Percentiles rank a stretch among this genome's conserved stretches.
Evolutionary conservation across 768 basidiomycete genomes (phyloP).

Genomic region (Panellus pusillus): DNA sequence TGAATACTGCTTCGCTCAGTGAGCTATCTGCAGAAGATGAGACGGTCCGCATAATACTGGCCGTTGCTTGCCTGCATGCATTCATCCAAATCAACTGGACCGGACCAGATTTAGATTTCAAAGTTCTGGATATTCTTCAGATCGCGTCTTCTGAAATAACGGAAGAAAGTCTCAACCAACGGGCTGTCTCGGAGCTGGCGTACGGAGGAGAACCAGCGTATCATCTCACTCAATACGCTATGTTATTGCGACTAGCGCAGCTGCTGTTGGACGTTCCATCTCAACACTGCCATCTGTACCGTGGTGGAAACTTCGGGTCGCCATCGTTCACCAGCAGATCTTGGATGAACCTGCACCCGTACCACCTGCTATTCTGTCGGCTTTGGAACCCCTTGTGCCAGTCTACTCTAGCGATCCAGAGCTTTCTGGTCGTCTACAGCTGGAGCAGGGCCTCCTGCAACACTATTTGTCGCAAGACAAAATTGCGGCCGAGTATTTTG

Average conservation of each 20-base stretch:
- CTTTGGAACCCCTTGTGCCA: constrained; percentile 42
- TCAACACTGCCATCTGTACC: constrained; percentile 47
- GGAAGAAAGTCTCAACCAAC: constrained; percentile 57
- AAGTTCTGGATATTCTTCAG: constrained; percentile 42
- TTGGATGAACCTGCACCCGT: constrained; percentile 82
- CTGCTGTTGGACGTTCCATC: constrained; percentile 60
- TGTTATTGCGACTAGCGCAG: constrained; percentile 75
- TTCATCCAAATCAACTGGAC: constrained; percentile 97
- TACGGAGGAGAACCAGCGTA: constrained; percentile 93
- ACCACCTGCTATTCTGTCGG: constrained; percentile 39
- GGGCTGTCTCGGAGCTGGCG: constrained; percentile 75
- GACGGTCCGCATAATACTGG: constrained; percentile 59
- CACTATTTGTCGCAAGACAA: constrained; percentile 78
- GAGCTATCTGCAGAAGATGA: constrained; percentile 47
- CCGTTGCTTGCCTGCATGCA: constrained; percentile 80
- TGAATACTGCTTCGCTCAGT: constrained; percentile 27
- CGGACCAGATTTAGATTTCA: constrained; percentile 78
- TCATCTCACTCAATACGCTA: constrained; percentile 72
- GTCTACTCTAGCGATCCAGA: constrained; percentile 55
- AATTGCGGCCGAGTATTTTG: constrained; percentile 72
- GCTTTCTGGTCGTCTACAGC: constrained; percentile 61
- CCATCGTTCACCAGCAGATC: constrained; percentile 72
- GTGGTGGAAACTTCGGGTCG: constrained; percentile 86
- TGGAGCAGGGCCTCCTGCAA: constrained; percentile 80
- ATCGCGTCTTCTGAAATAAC: constrained; percentile 30